Base-by-base conservation (phyloP, 148 eudicot species). In the Camellia lanceoleosa region DNA sequence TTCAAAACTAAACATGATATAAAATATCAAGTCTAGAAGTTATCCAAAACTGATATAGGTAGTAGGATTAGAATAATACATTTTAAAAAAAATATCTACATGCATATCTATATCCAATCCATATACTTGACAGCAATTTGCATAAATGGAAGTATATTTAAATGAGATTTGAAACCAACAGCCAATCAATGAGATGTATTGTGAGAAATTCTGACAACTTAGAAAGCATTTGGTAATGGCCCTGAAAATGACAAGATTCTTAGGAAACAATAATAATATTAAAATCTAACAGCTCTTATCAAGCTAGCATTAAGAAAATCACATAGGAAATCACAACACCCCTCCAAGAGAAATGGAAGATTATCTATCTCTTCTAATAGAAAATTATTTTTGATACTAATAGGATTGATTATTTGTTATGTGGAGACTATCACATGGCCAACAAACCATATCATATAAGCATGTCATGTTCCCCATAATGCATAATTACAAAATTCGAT, bases 301-400 rank as follows among this genome's bases (percentile, higher is more conserved):
- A 14, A 68, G 72, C 52, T 42, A 68, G n/a, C 51, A 44, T 63
- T 6, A 68, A 44, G 52, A 20, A 68, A 68, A 68, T 68, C 72
- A 68, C 72, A 13, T 68, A 68, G 72, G 72, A 68, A 68, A 68
- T 68, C n/a, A 13, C 52, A 68, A 68, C 72, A 68, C 20, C 72
- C 51, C 51, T 68, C 72, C 72, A 14, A 68, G 52, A 68, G 72
- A 68, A 68, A 68, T 43, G 72, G 72, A 68, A 43, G 67, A 15
- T 13, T 2, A 16, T 2, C 47, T 12, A 2, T 41, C 72, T 41
- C 51, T 41, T 18, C 0, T n/a, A 30, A 65, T 30, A 20, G 68
- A 23, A 65, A 65, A 65, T 20, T 65, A 43, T 68, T 44, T 68
- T 42, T 15, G 2, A 42, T 23, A 0, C 18, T 68, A 6, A 20